Conservation (phyloP, 257 asterid genomes). For the Euphrasia confusa region DNA sequence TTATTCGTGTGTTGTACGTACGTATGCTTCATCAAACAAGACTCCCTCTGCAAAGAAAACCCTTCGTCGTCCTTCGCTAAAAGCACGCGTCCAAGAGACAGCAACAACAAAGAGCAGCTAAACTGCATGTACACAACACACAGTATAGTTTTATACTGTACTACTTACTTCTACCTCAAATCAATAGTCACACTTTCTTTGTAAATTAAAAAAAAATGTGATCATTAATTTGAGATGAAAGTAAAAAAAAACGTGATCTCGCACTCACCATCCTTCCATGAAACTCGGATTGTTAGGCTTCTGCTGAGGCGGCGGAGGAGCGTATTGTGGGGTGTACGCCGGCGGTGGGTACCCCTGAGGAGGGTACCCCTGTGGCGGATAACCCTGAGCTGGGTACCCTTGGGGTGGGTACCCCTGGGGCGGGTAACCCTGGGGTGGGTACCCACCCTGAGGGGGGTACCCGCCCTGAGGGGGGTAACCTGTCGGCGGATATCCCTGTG, state of each 20-base stretch:
- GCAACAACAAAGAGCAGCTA: background rate
- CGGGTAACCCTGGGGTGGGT: too few species aligned
- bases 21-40: too few species aligned
- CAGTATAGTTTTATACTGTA: too few species aligned
- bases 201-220: too few species aligned
- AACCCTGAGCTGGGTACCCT: too few species aligned
- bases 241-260: too few species aligned
- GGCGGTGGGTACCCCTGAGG: background rate
- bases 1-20: too few species aligned
- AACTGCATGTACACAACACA: background rate
- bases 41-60: background rate
- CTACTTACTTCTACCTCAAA: too few species aligned
- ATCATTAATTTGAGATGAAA: too few species aligned
- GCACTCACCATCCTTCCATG: background rate
- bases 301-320: background rate
- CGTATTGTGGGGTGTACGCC: background rate
- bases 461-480: background rate
- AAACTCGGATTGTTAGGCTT: background rate
- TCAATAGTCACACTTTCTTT: too few species aligned
- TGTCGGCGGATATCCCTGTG: background rate
- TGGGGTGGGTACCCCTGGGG: too few species aligned
- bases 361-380: too few species aligned
- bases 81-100: slow-evolving; percentile 2
- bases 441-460: background rate
- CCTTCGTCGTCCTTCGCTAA: background rate